Evolutionary conservation across 805 yeast genomes (phyloP).

Genomic region (Monosporozyma servazzii): DNA sequence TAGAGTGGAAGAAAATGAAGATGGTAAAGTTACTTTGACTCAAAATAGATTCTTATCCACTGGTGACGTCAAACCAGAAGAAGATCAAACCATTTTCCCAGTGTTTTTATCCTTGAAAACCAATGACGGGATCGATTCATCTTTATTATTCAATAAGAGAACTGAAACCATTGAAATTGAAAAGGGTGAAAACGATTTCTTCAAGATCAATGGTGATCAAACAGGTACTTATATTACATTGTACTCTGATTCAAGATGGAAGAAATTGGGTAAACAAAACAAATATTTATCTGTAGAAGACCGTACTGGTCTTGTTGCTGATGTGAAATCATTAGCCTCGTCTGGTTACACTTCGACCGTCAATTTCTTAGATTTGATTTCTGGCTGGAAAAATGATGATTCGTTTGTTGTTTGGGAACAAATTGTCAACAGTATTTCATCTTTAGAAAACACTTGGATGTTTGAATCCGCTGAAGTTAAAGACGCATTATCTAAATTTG

Average conservation of each 20-base stretch:
- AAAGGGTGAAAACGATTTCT: conserved; percentile 36
- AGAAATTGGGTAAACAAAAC: conserved; percentile 48
- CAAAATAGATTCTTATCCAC: conserved; percentile 69
- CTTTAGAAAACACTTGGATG: conserved; percentile 44
- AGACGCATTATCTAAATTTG: conserved; percentile 42
- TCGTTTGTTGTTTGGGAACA: conserved; percentile 63
- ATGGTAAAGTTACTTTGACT: conserved; percentile 42
- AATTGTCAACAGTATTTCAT: conserved; percentile 40
- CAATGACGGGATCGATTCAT: conserved; percentile 50
- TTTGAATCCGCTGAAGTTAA: conserved; percentile 41
- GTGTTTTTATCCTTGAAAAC: conserved; percentile 55
- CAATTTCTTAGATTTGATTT: conserved; percentile 48
- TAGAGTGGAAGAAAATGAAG: conserved; percentile 37
- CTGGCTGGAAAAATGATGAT: conserved; percentile 50
- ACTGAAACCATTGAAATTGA: conserved; percentile 35
- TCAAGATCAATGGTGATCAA: conserved; percentile 64
- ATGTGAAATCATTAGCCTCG: conserved; percentile 58
- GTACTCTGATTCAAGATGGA: conserved; percentile 59
- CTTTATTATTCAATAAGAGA: conserved; percentile 45
- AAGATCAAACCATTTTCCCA: conserved; percentile 58
- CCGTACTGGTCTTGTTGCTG: conserved; percentile 72
- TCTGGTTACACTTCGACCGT: conserved; percentile 60
- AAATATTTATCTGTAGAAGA: conserved; percentile 64
- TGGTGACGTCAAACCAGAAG: conserved; percentile 68
- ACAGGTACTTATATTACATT: conserved; percentile 68